A percentile compares a stretch with the other conserved stretches of the same genome.
These are phyloP conservation scores for Nannochloris sp. DNA, from an alignment of 139 green algal species.

Conservation along the genomic window DNA sequence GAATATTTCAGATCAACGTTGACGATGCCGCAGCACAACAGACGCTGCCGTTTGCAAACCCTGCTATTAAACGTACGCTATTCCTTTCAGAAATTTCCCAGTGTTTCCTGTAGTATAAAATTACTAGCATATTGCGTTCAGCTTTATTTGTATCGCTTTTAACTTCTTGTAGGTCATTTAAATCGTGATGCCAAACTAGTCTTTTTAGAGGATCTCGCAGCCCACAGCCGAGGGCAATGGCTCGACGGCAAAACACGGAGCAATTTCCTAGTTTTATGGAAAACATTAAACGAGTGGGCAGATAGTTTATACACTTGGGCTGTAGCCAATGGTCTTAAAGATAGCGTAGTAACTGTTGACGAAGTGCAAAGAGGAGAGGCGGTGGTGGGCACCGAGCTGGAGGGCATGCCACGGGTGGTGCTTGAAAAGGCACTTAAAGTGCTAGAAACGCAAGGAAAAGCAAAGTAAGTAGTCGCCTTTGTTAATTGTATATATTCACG, in stretches of 20 bases:
- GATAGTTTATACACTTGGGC: slow-evolving; percentile 39
- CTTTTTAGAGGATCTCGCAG: slow-evolving; percentile 49
- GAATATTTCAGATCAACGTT: slow-evolving; percentile 44
- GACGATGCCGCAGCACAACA: slow-evolving; percentile 36
- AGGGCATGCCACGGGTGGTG: slow-evolving; percentile 53
- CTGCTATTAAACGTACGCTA: slow-evolving; percentile 54
- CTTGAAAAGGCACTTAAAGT: slow-evolving; percentile 39
- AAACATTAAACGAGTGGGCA: slow-evolving; percentile 45
- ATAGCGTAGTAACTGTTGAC: slow-evolving; percentile 55
- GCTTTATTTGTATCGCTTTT: neutral
- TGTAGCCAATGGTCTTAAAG: slow-evolving; percentile 34
- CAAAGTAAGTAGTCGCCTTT: slow-evolving; percentile 31
- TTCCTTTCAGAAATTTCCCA: too few relatives aligned
- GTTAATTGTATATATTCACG: neutral
- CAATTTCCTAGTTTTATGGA: slow-evolving; percentile 46
- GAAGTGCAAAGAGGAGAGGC: slow-evolving; percentile 36
- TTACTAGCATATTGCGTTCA: neutral
- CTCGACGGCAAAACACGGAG: slow-evolving; percentile 38
- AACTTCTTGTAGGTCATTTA: slow-evolving; percentile 44
- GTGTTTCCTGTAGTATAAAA: too few relatives aligned
- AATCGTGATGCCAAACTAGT: slow-evolving; percentile 23
- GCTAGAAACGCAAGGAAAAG: slow-evolving; percentile 53
- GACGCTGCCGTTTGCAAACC: slow-evolving; percentile 57
- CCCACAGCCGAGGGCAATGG: slow-evolving; percentile 40
- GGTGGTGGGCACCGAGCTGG: slow-evolving; percentile 50